Conservation (phyloP, 768 basidiomycete species). For the Amanita inopinata region DNA sequence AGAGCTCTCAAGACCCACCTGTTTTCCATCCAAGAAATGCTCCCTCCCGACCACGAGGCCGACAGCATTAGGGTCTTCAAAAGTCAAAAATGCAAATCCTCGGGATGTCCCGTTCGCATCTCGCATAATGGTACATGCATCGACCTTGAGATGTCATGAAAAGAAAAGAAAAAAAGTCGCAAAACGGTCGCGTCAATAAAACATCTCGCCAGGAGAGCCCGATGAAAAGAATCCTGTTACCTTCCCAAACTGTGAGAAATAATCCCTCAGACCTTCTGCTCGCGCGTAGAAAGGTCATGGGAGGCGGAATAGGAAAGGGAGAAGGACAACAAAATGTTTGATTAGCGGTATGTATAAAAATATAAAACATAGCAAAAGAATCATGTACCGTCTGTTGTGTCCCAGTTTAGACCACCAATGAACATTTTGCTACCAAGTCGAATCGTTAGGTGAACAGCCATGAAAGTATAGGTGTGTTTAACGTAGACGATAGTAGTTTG, state of each 20-base stretch:
- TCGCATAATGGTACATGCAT: slow-evolving; percentile 81
- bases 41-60: slow-evolving; percentile 55
- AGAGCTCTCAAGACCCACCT: slow-evolving; percentile 28
- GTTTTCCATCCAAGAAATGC: slow-evolving; percentile 72
- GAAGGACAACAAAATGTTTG: slow-evolving; percentile 17
- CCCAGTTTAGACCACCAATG: slow-evolving; percentile 87
- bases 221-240: slow-evolving; percentile 23
- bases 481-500: slow-evolving; percentile 18
- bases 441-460: slow-evolving; percentile 15
- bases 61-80: slow-evolving; percentile 57
- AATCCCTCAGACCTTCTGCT: slow-evolving; percentile 53
- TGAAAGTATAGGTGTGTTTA: slow-evolving; percentile 14
- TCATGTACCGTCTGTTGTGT: slow-evolving; percentile 77
- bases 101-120: slow-evolving; percentile 66
- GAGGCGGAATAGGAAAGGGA: slow-evolving; percentile 12
- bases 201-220: too few species aligned
- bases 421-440: slow-evolving; percentile 70
- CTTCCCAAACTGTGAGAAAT: slow-evolving; percentile 77
- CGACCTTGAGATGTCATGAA: slow-evolving; percentile 38
- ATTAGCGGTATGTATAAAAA: slow-evolving; percentile 27
- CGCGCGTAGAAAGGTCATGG: slow-evolving; percentile 8
- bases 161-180: slow-evolving; percentile 1
- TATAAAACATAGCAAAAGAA: slow-evolving; percentile 20
- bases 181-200: too few species aligned
- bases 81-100: slow-evolving; percentile 82